phyloP scores from a whole-genome alignment of 331 rosid genomes.

The Rosa hybrid region DNA sequence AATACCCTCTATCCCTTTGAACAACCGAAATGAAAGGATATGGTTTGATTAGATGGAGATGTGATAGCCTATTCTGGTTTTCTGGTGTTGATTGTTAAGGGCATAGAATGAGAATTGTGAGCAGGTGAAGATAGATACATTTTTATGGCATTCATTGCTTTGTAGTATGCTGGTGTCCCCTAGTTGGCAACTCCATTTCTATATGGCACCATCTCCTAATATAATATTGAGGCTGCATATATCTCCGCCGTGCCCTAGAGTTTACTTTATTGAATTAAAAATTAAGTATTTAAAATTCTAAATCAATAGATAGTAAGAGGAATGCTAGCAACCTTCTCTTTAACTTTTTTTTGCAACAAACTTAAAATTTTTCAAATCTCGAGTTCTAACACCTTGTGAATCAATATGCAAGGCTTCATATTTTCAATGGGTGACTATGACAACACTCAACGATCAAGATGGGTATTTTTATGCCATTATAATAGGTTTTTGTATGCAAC shows the following conservation, averaged over 20 bases:
- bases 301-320: not conserved
- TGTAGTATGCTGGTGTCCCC: conserved; percentile 36
- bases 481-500: not conserved
- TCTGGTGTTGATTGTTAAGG: conserved; percentile 12
- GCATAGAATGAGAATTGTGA: conserved; percentile 22
- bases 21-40: conserved; percentile 5
- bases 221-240: not conserved
- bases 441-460: not conserved
- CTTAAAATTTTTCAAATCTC: not conserved
- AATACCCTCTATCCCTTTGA: conserved; percentile 15
- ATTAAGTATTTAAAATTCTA: not conserved
- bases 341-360: not conserved
- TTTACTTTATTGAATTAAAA: not conserved
- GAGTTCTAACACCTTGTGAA: not conserved
- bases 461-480: not conserved
- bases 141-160: conserved; percentile 40
- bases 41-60: conserved; percentile 24
- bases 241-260: not conserved
- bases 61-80: conserved; percentile 27
- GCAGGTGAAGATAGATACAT: conserved; percentile 15
- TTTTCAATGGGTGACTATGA: too few species aligned
- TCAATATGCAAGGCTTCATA: not conserved
- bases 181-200: conserved; percentile 35
- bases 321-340: not conserved
- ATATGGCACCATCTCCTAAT: conserved; percentile 35